Conservation (phyloP, 164 flowering plant genomes). For the Paratinospora sagittata region DNA sequence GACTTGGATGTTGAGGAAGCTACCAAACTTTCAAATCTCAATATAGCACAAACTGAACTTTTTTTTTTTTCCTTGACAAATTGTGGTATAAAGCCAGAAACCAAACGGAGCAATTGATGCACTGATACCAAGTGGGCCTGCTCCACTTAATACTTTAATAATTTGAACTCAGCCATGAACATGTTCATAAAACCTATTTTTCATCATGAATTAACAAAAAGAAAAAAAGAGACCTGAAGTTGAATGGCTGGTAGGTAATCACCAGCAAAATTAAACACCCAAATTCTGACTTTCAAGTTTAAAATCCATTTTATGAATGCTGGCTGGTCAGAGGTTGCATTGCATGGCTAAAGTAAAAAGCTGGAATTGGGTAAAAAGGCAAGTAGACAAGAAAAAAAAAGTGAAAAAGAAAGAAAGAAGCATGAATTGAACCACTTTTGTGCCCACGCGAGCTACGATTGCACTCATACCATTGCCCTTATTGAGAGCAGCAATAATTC, state of each 20-base stretch:
- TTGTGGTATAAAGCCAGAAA: too few relatives aligned
- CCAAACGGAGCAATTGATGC: too few relatives aligned
- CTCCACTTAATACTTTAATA: too few relatives aligned
- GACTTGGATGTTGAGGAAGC: background rate
- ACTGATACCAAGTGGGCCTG: too few relatives aligned
- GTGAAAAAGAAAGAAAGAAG: background rate
- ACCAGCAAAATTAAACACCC: background rate
- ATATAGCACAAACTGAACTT: too few relatives aligned
- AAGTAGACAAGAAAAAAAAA: background rate
- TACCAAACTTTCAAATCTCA: too few relatives aligned
- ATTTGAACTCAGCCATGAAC: too few relatives aligned
- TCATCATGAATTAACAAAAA: too few relatives aligned
- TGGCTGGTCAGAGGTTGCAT: background rate
- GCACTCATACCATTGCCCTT: constrained; percentile 25
- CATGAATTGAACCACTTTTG: background rate
- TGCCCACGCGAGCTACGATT: background rate
- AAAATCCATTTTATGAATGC: background rate
- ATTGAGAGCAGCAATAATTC: constrained; percentile 59
- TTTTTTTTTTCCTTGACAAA: too few relatives aligned
- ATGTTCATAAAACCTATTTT: too few relatives aligned
- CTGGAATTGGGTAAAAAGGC: constrained; percentile 1
- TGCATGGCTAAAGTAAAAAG: background rate
- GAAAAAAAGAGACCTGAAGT: too few relatives aligned
- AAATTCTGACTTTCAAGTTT: background rate
- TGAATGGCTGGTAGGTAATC: background rate